phyloP scores from a whole-genome alignment of 1,139 yeast species.

The Zygosaccharomyces sapae region DNA sequence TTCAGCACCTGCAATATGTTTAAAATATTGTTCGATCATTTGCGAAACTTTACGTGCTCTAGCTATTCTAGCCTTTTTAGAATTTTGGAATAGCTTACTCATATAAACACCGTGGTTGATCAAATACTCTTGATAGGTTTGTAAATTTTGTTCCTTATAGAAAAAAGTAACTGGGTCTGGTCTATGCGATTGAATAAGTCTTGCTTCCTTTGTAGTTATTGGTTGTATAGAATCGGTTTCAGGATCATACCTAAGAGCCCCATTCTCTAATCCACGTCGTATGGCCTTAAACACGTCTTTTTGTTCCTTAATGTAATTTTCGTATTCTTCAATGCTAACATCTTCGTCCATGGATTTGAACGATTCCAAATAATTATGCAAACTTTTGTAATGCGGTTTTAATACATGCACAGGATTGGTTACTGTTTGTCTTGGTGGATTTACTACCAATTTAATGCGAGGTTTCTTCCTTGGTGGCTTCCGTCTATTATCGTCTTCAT shows the following conservation, averaged over 20 bases:
- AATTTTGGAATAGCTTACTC: conserved; percentile 66
- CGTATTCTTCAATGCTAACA: conserved; percentile 43
- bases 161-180: conserved; percentile 32
- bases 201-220: conserved; percentile 41
- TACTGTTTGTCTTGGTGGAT: conserved; percentile 56
- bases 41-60: conserved; percentile 69
- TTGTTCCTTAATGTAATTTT: conserved; percentile 47
- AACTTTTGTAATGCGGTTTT: conserved; percentile 39
- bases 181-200: conserved; percentile 39
- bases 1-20: conserved; percentile 80
- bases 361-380: conserved; percentile 47
- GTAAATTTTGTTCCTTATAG: conserved; percentile 39
- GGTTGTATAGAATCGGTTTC: conserved; percentile 45
- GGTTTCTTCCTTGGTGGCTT: conserved; percentile 33
- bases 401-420: conserved; percentile 75
- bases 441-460: conserved; percentile 44
- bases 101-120: conserved; percentile 71
- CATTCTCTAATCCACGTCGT: conserved; percentile 50
- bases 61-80: conserved; percentile 59
- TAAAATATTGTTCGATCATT: conserved; percentile 84
- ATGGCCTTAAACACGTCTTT: conserved; percentile 44
- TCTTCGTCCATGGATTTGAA: conserved; percentile 60
- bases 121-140: conserved; percentile 67
- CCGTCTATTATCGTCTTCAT: conserved; percentile 22
- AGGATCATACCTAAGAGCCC: conserved; percentile 45